phyloP scores from a whole-genome alignment of 106 monocot species.

The Amphibolis antarctica region DNA sequence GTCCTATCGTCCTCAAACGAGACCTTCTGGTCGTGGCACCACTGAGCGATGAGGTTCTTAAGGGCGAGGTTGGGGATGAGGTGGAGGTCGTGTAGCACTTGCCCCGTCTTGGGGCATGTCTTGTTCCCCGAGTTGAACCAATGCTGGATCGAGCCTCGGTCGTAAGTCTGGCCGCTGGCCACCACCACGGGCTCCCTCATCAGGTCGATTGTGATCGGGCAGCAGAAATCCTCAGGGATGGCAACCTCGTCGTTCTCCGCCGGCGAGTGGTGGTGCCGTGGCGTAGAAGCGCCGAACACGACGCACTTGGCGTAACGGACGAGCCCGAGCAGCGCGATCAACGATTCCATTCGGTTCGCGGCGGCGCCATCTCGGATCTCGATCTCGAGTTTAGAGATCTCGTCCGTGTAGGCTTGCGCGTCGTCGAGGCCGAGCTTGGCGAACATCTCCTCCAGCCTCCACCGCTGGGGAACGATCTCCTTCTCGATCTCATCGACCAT shows the following conservation, averaged over 20 bases:
- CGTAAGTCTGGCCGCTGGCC: conserved; percentile 85
- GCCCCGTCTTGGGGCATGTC: conserved; percentile 80
- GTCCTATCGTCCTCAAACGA: conserved; percentile 24
- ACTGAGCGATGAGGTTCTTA: conserved; percentile 42
- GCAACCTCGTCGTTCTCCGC: background rate
- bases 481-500: conserved; percentile 48
- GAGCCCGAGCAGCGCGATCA: conserved; percentile 55
- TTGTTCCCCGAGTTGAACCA: conserved; percentile 69
- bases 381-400: conserved; percentile 55
- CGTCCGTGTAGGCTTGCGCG: conserved; percentile 31
- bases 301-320: conserved; percentile 76
- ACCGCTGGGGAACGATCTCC: conserved; percentile 39
- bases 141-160: conserved; percentile 49
- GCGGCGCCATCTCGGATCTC: conserved; percentile 56
- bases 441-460: conserved; percentile 33
- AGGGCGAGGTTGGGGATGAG: conserved; percentile 62
- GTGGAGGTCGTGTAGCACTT: conserved; percentile 26
- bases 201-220: conserved; percentile 80
- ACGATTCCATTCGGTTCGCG: conserved; percentile 27
- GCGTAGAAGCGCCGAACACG: conserved; percentile 52
- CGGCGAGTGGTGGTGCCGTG: no score
- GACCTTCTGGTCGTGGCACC: conserved; percentile 55
- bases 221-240: conserved; percentile 55
- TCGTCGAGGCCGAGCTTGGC: conserved; percentile 36
- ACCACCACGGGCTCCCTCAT: conserved; percentile 85